Evolutionary conservation across 225 moss, liverwort and hornwort species (phyloP).

Genomic region (Lunularia cruciata): DNA sequence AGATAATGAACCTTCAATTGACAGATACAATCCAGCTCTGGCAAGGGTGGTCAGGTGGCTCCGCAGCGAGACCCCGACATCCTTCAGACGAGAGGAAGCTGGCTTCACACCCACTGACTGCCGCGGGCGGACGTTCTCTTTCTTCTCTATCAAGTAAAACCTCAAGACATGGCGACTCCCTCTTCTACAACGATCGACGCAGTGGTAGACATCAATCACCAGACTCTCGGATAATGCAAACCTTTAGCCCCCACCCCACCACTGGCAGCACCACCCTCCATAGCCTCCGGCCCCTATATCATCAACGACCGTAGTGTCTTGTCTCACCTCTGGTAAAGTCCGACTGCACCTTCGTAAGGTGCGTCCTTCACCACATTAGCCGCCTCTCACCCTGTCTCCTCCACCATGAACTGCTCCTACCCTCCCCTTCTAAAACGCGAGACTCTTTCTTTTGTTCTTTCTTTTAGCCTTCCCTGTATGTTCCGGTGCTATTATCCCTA

Average conservation of each 20-base stretch:
- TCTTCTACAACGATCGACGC: neutral
- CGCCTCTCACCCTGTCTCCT: conserved; percentile 46
- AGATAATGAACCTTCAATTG: conserved; percentile 14
- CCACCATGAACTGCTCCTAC: conserved; percentile 44
- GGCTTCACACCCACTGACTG: conserved; percentile 1
- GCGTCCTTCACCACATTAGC: conserved; percentile 57
- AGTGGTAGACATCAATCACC: conserved; percentile 10
- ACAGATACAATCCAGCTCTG: conserved; percentile 17
- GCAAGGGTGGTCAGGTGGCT: neutral
- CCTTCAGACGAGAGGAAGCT: neutral
- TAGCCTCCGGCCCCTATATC: conserved; percentile 4
- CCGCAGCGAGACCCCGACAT: conserved; percentile 5
- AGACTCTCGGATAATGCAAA: conserved; percentile 28
- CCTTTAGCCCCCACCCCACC: conserved; percentile 14
- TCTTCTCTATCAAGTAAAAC: conserved; percentile 12
- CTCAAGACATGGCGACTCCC: neutral
- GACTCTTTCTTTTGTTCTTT: conserved; percentile 10
- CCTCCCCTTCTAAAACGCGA: conserved; percentile 26
- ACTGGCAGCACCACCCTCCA: conserved; percentile 21
- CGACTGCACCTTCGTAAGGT: conserved; percentile 54
- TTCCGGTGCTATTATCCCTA: conserved; percentile 1
- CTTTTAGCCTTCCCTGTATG: conserved; percentile 12
- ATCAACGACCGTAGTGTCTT: too few relatives aligned
- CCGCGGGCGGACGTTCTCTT: too few relatives aligned
- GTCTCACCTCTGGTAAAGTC: conserved; percentile 57